Conservation (phyloP, 768 basidiomycete genomes). For the Mycena rosella region DNA sequence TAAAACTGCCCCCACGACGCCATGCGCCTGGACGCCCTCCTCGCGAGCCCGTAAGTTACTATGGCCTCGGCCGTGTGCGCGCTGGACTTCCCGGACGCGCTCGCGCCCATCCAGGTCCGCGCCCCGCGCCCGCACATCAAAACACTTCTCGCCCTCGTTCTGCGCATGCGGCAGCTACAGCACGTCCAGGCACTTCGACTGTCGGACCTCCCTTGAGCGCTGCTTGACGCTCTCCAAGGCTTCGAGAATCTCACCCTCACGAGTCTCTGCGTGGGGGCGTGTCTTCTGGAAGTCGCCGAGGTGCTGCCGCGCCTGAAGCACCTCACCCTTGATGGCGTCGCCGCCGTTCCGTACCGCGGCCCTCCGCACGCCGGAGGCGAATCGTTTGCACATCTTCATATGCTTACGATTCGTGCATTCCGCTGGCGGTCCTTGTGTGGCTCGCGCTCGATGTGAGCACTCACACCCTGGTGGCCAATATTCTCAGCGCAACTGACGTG, state of each 20-base stretch:
- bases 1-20: slow-evolving; percentile 8
- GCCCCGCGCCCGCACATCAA: not conserved
- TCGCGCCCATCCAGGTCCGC: slow-evolving; percentile 8
- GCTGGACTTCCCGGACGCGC: slow-evolving; percentile 14
- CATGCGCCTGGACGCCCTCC: slow-evolving; percentile 16
- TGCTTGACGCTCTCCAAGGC: slow-evolving; percentile 38
- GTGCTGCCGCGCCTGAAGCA: slow-evolving; percentile 16
- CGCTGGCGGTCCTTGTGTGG: slow-evolving; percentile 28
- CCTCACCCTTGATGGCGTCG: slow-evolving; percentile 16
- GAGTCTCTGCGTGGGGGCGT: slow-evolving; percentile 13
- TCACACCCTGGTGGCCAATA: not conserved
- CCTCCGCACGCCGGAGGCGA: no score
- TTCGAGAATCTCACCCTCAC: slow-evolving; percentile 18
- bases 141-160: slow-evolving; percentile 24
- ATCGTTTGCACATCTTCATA: not conserved
- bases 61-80: slow-evolving; percentile 15
- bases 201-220: slow-evolving; percentile 17
- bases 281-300: not conserved
- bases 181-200: slow-evolving; percentile 12
- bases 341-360: slow-evolving; percentile 16
- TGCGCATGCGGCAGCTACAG: slow-evolving; percentile 1
- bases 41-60: slow-evolving; percentile 24
- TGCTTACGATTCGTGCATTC: slow-evolving; percentile 10
- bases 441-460: slow-evolving; percentile 1
- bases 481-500: slow-evolving; percentile 9